Evolutionary conservation across 2,329 filamentous ascomycete genomes (phyloP).

Genomic region (Botrytis paeoniae): DNA sequence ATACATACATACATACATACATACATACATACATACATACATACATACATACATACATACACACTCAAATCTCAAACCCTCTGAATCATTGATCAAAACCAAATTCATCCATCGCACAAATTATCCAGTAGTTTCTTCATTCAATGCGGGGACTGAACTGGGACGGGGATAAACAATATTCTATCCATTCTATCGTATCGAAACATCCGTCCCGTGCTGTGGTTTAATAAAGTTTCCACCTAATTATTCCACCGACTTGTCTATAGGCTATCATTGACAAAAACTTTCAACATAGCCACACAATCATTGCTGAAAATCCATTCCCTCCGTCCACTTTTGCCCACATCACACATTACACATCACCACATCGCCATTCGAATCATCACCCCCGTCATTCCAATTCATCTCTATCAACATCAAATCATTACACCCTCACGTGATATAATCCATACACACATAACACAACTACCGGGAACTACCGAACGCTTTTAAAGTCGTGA

Average conservation of each 20-base stretch:
- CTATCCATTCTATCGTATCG: not conserved
- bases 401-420: not conserved
- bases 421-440: not conserved
- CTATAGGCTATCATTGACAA: not conserved
- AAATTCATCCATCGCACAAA: not conserved
- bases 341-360: not conserved
- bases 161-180: not conserved
- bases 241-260: not conserved
- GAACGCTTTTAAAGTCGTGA: not conserved
- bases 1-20: not conserved
- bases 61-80: not conserved
- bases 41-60: not conserved
- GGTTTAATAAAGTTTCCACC: not conserved
- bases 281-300: constrained; percentile 1
- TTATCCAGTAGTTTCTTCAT: not conserved
- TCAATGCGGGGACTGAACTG: not conserved
- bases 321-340: not conserved
- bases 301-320: not conserved
- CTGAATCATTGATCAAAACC: not conserved
- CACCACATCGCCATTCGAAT: not conserved
- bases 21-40: not conserved
- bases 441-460: not conserved
- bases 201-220: not conserved
- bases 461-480: not conserved
- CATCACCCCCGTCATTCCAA: not conserved